Percentiles rank a stretch among this genome's conserved stretches.
Conservation (phyloP, 1,139 yeast genomes). For the Zhuliangozyma blackwelliae region DNA sequence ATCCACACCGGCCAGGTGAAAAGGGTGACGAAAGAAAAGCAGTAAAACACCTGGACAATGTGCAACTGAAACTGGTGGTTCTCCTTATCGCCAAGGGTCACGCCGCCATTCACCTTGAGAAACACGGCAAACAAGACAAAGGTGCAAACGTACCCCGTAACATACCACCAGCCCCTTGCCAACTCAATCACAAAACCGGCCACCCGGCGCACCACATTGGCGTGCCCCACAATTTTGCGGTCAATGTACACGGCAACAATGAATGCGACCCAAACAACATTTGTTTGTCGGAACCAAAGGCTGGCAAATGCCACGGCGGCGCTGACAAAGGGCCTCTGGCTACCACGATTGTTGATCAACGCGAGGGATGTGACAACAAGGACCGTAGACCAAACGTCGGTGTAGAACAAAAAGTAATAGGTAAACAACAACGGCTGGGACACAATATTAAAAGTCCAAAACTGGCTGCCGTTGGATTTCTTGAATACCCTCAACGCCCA, state of each 20-base stretch:
- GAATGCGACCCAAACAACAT: slow-evolving; percentile 78
- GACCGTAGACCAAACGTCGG: slow-evolving; percentile 89
- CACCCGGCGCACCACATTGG: slow-evolving; percentile 7
- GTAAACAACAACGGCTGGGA: slow-evolving; percentile 69
- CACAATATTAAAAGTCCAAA: slow-evolving; percentile 46
- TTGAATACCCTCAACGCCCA: slow-evolving; percentile 23
- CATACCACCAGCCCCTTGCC: slow-evolving; percentile 19
- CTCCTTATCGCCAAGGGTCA: slow-evolving; percentile 83
- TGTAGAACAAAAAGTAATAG: slow-evolving; percentile 76
- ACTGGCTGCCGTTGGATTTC: slow-evolving; percentile 25
- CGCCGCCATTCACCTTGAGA: slow-evolving; percentile 64
- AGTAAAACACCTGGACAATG: slow-evolving; percentile 77
- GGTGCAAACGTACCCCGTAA: slow-evolving; percentile 53
- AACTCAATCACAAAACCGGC: slow-evolving; percentile 17
- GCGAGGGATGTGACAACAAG: slow-evolving; percentile 46
- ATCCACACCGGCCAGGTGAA: slow-evolving; percentile 74
- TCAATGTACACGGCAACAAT: slow-evolving; percentile 57
- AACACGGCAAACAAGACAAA: slow-evolving; percentile 53
- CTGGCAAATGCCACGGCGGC: slow-evolving; percentile 53
- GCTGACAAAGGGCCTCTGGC: slow-evolving; percentile 19
- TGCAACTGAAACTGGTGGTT: slow-evolving; percentile 75
- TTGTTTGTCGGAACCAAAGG: slow-evolving; percentile 82
- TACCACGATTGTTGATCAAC: slow-evolving; percentile 25
- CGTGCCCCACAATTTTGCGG: slow-evolving; percentile 19
- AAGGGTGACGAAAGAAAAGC: slow-evolving; percentile 54